phyloP scores from a whole-genome alignment of 306 rosid genomes.

The Astragalus glycyphyllos region DNA sequence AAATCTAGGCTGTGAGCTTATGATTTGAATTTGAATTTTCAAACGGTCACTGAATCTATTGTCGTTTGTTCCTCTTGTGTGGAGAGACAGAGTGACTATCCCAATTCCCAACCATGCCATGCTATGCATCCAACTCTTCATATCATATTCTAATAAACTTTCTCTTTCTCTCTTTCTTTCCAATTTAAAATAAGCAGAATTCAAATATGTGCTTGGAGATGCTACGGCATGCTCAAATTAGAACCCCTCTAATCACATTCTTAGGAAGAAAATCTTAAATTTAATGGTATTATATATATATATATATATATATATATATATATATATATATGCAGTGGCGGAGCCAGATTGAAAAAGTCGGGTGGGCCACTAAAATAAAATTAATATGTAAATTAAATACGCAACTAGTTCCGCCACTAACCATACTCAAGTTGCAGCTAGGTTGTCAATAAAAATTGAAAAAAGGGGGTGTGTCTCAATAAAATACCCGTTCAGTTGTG shows the following conservation, averaged over 20 bases:
- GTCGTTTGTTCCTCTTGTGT: conserved; percentile 40
- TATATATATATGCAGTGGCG: too few species aligned
- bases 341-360: too few species aligned
- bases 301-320: too few species aligned
- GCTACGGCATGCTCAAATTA: neutral
- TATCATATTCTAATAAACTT: conserved; percentile 13
- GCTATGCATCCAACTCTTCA: too few species aligned
- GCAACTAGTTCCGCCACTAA: too few species aligned
- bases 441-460: too few species aligned
- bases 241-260: neutral
- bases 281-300: too few species aligned
- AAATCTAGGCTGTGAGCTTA: conserved; percentile 64
- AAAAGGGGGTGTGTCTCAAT: too few species aligned
- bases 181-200: neutral
- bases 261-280: conserved; percentile 18
- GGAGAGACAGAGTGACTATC: conserved; percentile 27
- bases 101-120: conserved; percentile 44
- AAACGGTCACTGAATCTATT: conserved; percentile 69
- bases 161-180: neutral
- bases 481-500: too few species aligned
- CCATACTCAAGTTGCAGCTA: too few species aligned
- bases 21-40: conserved; percentile 61
- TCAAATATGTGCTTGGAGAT: conserved; percentile 24
- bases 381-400: too few species aligned
- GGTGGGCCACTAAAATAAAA: too few species aligned